Conservation (phyloP, 2,329 filamentous ascomycete species). For the Pseudopyrenochaeta lycopersici region DNA sequence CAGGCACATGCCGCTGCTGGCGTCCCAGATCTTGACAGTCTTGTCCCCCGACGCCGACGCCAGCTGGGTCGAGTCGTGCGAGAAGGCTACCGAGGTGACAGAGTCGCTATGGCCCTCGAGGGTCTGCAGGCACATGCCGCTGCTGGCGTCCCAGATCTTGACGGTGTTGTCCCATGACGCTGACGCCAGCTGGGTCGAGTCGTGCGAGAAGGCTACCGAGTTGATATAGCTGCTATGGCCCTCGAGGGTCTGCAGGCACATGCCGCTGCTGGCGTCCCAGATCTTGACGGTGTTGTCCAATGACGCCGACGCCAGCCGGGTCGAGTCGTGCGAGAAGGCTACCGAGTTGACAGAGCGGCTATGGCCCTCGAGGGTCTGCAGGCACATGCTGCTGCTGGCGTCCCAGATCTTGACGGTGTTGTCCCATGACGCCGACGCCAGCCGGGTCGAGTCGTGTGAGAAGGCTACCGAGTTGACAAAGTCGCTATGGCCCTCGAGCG, state of each 20-base stretch:
- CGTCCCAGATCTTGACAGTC: conserved; percentile 13
- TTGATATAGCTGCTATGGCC: conserved; percentile 16
- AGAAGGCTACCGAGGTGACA: conserved; percentile 34
- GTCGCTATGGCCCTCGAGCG: conserved; percentile 23
- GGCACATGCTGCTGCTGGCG: conserved; percentile 3
- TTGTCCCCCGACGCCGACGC: conserved; percentile 8
- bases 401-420: conserved; percentile 1
- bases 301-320: conserved; percentile 21
- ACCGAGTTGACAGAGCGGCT: conserved; percentile 18
- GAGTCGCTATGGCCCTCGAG: conserved; percentile 25
- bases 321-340: conserved; percentile 28
- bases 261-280: background rate
- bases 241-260: conserved; percentile 19
- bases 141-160: background rate
- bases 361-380: conserved; percentile 29
- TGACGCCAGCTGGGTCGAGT: conserved; percentile 25
- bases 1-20: too few species aligned
- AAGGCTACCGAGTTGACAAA: conserved; percentile 27
- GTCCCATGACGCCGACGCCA: conserved; percentile 19
- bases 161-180: conserved; percentile 3
- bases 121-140: too few species aligned
- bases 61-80: conserved; percentile 16
- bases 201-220: conserved; percentile 32
- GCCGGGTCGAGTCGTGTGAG: conserved; percentile 21
- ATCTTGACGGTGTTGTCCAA: background rate